Base-by-base conservation (phyloP, 805 yeast genomes). In the Cyberlindnera suaveolens region DNA sequence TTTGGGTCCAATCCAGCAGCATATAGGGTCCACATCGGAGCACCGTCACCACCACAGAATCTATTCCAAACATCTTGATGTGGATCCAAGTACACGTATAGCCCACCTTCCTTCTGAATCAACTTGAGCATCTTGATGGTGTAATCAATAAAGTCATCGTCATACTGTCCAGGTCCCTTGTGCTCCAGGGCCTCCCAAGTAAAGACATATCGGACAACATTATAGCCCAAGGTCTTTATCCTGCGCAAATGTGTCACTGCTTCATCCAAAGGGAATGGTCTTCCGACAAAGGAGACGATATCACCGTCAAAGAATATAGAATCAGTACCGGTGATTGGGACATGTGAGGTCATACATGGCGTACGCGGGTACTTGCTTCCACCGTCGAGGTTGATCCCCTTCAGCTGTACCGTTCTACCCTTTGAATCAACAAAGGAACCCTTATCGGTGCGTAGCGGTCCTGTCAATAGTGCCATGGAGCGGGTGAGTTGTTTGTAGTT, bases 31-130 rank as follows among this genome's bases (percentile, higher is more conserved):
- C 97, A 90, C 56, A 86, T 55, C 1, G 97, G 97, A 4, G 96
- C 96, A 16, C 97, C 97, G 38, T 87, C 80, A 3, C 97, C 97
- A 5, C 96, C 96, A 10, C 80, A 69, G 58, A 72, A 85, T 38
- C 96, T 74, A 1, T 93, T 82, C 97, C 97, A 90, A 11, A 82
- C 95, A 60, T 90, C 97, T 61, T 90, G 97, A 60, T 90, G 97
- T 1, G 95, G 87, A 57, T 90, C 96, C 50, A 90, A 59, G 51
- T 85, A 80, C 6, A 88, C 86, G 53, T 83, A 85, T 16, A 89
- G 59, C 0, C 90, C 91, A 1, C 93, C 95, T 26, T 78, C 67
- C 16, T 70, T 57, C 37, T 75, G 70, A 13, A 85, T 72, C 7
- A 78, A 73, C 42, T 71, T 67, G 42, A 90, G 62, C 5, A 88